Percentiles rank a stretch among this genome's conserved stretches.
These are phyloP conservation scores for Castanopsis chinensis DNA, from an alignment of 306 rosid genomes.

Conservation along the genomic window DNA sequence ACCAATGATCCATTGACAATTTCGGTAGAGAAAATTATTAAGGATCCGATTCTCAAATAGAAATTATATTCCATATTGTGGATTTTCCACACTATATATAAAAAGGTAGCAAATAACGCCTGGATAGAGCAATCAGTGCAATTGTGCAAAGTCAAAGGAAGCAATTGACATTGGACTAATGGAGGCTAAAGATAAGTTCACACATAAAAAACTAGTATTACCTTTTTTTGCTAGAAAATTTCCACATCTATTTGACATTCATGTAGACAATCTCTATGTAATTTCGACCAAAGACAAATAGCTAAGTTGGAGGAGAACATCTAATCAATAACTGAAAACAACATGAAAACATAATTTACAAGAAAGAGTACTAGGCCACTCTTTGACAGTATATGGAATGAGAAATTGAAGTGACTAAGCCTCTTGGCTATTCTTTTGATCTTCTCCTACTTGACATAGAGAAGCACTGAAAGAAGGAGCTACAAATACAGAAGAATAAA, in stretches of 20 bases:
- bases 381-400: neutral
- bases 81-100: too few species aligned
- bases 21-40: too few species aligned
- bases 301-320: constrained; percentile 4
- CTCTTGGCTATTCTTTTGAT: neutral
- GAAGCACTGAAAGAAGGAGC: constrained; percentile 83
- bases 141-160: too few species aligned
- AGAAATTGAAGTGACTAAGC: neutral
- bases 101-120: too few species aligned
- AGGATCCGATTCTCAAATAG: too few species aligned
- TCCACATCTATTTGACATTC: neutral
- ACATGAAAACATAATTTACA: neutral
- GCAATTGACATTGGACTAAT: too few species aligned
- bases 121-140: too few species aligned
- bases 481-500: constrained; percentile 84
- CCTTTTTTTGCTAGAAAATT: too few species aligned
- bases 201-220: too few species aligned
- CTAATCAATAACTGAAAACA: neutral
- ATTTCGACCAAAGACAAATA: neutral
- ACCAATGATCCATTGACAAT: too few species aligned
- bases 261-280: constrained; percentile 2
- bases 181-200: too few species aligned
- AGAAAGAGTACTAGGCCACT: neutral
- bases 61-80: too few species aligned
- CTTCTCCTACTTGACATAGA: constrained; percentile 17